Evolutionary conservation across 2,329 filamentous ascomycete species (phyloP).

Genomic region (Colletotrichum falcatum): DNA sequence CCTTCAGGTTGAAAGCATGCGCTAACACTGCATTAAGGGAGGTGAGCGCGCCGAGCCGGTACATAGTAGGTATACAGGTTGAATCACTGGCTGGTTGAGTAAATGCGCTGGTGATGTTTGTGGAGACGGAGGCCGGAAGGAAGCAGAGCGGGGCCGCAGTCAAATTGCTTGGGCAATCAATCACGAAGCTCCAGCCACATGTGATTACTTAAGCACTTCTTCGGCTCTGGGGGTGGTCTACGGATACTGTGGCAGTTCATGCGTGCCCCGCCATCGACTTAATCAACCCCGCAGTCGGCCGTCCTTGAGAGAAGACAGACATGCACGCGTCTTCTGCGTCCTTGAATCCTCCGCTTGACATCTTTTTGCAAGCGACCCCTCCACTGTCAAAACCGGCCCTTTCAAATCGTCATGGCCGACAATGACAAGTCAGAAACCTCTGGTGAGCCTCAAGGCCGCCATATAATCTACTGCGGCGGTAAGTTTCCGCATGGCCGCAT

Average conservation of each 20-base stretch:
- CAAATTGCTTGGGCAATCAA: too few relatives aligned
- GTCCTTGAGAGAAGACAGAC: conserved; percentile 33
- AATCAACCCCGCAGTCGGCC: conserved; percentile 41
- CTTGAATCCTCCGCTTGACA: conserved; percentile 39
- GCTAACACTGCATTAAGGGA: neutral
- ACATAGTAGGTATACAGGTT: conserved; percentile 4
- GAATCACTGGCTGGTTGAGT: conserved; percentile 10
- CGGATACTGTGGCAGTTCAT: conserved; percentile 38
- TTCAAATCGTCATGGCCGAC: conserved; percentile 63
- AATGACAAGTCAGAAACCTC: conserved; percentile 59
- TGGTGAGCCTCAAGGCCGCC: conserved; percentile 62
- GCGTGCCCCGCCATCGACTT: conserved; percentile 39
- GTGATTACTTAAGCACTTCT: conserved; percentile 8
- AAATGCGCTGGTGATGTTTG: conserved; percentile 5
- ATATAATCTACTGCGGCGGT: conserved; percentile 70
- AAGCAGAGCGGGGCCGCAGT: neutral
- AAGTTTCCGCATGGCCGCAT: conserved; percentile 48
- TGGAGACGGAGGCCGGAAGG: neutral
- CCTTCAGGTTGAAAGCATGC: neutral
- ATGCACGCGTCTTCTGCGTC: conserved; percentile 34
- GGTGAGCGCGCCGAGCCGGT: neutral
- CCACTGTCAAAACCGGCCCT: conserved; percentile 24
- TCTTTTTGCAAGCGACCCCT: conserved; percentile 25
- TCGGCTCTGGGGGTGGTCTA: conserved; percentile 17
- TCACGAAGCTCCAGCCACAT: conserved; percentile 16